Evolutionary conservation across 2,329 filamentous ascomycete genomes (phyloP).

Genomic region (Epichloe scottii): DNA sequence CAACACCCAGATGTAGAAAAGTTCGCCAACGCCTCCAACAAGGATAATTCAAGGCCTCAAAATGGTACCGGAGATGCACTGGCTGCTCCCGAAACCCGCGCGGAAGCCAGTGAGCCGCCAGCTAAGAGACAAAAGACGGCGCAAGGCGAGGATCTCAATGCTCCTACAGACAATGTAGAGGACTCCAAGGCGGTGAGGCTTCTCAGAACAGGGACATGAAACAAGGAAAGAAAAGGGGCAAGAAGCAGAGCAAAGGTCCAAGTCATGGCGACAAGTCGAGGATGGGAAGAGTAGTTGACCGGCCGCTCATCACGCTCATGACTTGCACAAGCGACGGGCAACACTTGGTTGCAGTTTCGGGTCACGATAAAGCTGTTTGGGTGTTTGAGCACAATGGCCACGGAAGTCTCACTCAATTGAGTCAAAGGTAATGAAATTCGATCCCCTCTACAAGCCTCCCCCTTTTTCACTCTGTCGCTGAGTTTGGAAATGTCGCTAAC

Average conservation of each 20-base stretch:
- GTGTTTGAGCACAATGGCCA: constrained; percentile 58
- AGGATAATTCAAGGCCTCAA: constrained; percentile 11
- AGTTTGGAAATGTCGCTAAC: neutral
- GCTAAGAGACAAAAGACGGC: constrained; percentile 23
- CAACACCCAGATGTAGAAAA: constrained; percentile 31
- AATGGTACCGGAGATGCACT: constrained; percentile 2
- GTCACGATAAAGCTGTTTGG: constrained; percentile 83
- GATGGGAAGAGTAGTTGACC: constrained; percentile 28
- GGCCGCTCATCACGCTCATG: constrained; percentile 58
- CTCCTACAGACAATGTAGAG: neutral
- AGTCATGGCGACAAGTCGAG: constrained; percentile 8
- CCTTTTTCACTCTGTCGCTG: neutral
- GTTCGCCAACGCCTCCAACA: constrained; percentile 13
- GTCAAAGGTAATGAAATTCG: constrained; percentile 45
- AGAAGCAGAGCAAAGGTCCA: constrained; percentile 17
- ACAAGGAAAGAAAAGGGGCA: constrained; percentile 15
- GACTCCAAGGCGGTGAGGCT: constrained; percentile 7
- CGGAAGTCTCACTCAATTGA: constrained; percentile 53
- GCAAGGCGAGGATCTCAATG: constrained; percentile 13
- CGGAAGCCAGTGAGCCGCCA: constrained; percentile 18
- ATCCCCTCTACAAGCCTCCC: neutral
- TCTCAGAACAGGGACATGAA: constrained; percentile 10
- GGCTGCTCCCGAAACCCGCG: constrained; percentile 9
- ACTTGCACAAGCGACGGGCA: constrained; percentile 49
- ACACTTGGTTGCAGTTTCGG: constrained; percentile 66